Conservation (phyloP, 148 eudicot genomes). For the Vaccinium darrowii region DNA sequence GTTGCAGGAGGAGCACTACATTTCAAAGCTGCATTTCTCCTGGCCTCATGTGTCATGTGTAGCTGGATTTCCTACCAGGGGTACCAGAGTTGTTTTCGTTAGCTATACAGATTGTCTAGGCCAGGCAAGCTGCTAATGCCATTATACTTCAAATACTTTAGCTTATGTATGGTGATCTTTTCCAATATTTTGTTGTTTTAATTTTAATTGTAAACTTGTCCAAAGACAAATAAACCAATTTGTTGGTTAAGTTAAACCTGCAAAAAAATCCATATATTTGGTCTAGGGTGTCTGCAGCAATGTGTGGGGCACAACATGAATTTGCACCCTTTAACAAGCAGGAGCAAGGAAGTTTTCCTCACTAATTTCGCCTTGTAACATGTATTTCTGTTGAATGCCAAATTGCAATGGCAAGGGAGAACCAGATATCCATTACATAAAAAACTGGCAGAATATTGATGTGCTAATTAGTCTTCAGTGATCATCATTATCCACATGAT, state of each 20-base stretch:
- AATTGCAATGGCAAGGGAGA: neutral
- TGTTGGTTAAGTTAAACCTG: neutral
- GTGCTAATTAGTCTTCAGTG: constrained; percentile 3
- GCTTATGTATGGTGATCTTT: neutral
- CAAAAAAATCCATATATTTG: neutral
- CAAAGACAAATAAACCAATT: neutral
- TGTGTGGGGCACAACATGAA: neutral
- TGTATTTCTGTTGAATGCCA: constrained; percentile 3
- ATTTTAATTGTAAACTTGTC: neutral
- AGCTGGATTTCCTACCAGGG: constrained; percentile 67
- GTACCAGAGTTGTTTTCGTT: constrained; percentile 57
- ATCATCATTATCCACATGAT: neutral
- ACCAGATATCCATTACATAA: neutral
- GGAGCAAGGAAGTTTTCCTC: neutral
- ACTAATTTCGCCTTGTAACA: neutral
- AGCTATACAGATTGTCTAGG: constrained; percentile 52
- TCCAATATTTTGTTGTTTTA: neutral
- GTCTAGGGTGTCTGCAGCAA: neutral
- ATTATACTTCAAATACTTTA: neutral
- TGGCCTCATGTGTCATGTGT: constrained; percentile 90
- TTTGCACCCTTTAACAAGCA: neutral
- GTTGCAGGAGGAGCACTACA: constrained; percentile 81
- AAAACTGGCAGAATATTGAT: neutral
- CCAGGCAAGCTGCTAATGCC: constrained; percentile 45
- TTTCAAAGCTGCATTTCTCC: constrained; percentile 65